Evolutionary conservation across 179 eudicot genomes (phyloP).

Genomic region (Camellia oleifera): DNA sequence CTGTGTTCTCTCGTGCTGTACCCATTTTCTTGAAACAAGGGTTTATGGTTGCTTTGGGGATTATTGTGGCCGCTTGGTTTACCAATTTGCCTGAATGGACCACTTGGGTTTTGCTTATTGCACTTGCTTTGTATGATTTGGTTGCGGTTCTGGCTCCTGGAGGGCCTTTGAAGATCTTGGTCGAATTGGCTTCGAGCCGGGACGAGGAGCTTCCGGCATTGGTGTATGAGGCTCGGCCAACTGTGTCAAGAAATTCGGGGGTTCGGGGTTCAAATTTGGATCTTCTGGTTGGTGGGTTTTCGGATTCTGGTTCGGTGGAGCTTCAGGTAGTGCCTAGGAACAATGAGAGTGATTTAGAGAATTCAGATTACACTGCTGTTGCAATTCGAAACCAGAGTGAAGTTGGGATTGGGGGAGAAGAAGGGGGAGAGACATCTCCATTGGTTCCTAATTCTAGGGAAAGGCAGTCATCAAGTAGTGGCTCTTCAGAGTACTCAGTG

Average conservation of each 20-base stretch:
- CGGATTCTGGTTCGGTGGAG: conserved; percentile 52
- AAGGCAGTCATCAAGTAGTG: conserved; percentile 11
- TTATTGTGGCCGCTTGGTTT: conserved; percentile 89
- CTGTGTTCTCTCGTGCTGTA: conserved; percentile 64
- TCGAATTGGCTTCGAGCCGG: conserved; percentile 73
- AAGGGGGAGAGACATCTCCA: conserved; percentile 51
- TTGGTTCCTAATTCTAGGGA: conserved; percentile 46
- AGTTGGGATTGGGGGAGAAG: conserved; percentile 30
- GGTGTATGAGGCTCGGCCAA: conserved; percentile 82
- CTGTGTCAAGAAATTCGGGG: conserved; percentile 27
- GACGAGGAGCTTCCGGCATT: conserved; percentile 88
- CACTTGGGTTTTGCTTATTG: conserved; percentile 84
- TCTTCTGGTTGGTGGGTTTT: conserved; percentile 53
- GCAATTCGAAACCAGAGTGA: conserved; percentile 13
- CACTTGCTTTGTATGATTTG: conserved; percentile 80
- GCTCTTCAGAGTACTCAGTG: conserved; percentile 11
- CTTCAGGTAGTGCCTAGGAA: conserved; percentile 42
- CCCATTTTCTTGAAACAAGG: conserved; percentile 72
- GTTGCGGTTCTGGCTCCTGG: conserved; percentile 94
- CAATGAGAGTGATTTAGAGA: conserved; percentile 13
- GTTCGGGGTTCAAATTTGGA: conserved; percentile 12
- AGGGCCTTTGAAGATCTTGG: conserved; percentile 84
- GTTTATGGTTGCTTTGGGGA: conserved; percentile 73
- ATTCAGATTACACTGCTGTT: conserved; percentile 6
- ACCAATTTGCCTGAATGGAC: conserved; percentile 97